Percentiles rank a stretch among this genome's conserved stretches.
These are phyloP conservation scores for Venturia aucupariae DNA, from an alignment of 2,329 filamentous ascomycete genomes.

Conservation along the genomic window DNA sequence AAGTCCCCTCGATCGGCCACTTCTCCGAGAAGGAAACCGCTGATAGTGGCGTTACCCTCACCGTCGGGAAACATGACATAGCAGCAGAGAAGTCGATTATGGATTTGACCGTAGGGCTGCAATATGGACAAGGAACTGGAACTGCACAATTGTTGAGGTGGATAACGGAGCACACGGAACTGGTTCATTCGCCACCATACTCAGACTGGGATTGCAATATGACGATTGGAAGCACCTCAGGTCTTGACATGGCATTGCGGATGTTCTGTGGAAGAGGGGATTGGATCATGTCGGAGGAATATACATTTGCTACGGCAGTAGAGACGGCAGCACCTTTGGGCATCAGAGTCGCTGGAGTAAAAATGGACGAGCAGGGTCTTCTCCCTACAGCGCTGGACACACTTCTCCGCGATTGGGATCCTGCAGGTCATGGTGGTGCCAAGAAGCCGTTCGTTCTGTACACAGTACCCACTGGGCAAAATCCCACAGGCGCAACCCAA, in stretches of 20 bases:
- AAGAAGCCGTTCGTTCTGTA: conserved; percentile 61
- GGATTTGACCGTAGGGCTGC: conserved; percentile 82
- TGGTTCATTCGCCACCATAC: conserved; percentile 79
- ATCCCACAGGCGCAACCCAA: conserved; percentile 83
- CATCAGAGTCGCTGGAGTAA: conserved; percentile 49
- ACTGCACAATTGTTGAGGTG: conserved; percentile 81
- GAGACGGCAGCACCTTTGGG: conserved; percentile 57
- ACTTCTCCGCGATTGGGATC: conserved; percentile 58
- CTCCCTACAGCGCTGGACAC: conserved; percentile 53
- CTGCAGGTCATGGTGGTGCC: conserved; percentile 38
- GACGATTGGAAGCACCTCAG: conserved; percentile 77
- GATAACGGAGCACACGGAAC: conserved; percentile 90
- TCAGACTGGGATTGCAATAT: conserved; percentile 81
- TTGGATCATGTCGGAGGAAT: conserved; percentile 77
- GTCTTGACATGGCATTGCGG: conserved; percentile 72
- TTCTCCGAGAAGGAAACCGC: conserved; percentile 63
- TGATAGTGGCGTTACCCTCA: conserved; percentile 48
- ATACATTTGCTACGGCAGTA: conserved; percentile 73
- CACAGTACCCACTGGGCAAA: conserved; percentile 74
- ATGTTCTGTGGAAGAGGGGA: conserved; percentile 73
- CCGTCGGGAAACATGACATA: conserved; percentile 77
- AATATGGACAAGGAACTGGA: conserved; percentile 84
- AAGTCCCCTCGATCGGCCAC: conserved; percentile 57
- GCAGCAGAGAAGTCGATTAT: conserved; percentile 50
- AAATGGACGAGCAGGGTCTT: conserved; percentile 59